Conservation (phyloP, 345 rosid genomes). For the Excoecaria cochinchinensis region DNA sequence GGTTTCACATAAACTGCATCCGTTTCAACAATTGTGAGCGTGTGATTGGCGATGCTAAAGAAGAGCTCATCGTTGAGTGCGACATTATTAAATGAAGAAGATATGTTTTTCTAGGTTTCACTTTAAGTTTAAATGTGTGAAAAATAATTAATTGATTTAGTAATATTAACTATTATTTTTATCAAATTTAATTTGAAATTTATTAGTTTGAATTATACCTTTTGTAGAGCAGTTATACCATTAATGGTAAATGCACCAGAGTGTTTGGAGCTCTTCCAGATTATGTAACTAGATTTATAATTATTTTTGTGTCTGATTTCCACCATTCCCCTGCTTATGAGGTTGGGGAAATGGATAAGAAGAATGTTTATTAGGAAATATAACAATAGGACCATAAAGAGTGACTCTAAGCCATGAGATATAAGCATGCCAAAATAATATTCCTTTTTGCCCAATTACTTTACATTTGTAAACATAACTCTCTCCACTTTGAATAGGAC, state of each 20-base stretch:
- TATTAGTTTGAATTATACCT: constrained; percentile 21
- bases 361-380: constrained; percentile 43
- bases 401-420: constrained; percentile 52
- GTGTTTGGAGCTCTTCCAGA: constrained; percentile 53
- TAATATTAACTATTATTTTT: background rate
- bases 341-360: constrained; percentile 52
- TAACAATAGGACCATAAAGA: constrained; percentile 47
- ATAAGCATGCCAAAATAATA: constrained; percentile 59
- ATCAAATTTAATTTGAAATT: background rate
- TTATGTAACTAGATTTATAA: constrained; percentile 48
- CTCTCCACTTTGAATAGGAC: constrained; percentile 54
- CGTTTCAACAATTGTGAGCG: constrained; percentile 58
- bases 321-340: constrained; percentile 55
- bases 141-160: background rate
- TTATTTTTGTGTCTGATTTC: constrained; percentile 46
- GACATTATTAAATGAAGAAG: constrained; percentile 47
- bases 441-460: constrained; percentile 50
- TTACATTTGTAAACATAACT: constrained; percentile 48
- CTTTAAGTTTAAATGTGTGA: constrained; percentile 53
- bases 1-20: constrained; percentile 76
- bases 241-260: constrained; percentile 58
- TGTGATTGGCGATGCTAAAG: constrained; percentile 67
- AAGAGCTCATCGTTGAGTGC: constrained; percentile 71
- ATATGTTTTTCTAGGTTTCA: constrained; percentile 48
- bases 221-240: constrained; percentile 48